Percentiles rank a stretch among this genome's conserved stretches.
Conservation (phyloP, 176 grass and related monocot genomes). For the Oryza brachyantha region DNA sequence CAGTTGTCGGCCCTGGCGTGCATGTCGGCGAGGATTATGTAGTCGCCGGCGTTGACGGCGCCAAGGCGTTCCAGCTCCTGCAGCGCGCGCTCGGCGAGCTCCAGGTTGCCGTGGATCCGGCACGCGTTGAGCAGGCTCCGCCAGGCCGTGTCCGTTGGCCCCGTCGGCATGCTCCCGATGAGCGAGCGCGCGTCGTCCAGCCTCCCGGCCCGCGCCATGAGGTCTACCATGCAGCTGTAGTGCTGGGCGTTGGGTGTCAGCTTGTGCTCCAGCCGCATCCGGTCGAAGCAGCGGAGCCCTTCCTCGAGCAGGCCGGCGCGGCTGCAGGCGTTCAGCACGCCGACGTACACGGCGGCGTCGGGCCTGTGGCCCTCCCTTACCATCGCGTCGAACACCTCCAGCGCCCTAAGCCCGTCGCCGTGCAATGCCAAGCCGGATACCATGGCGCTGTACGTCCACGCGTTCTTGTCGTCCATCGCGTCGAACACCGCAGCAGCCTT, state of each 20-base stretch:
- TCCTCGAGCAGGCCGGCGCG: conserved; percentile 63
- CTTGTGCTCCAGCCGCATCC: conserved; percentile 69
- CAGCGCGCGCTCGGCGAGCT: conserved; percentile 37
- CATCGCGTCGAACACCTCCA: conserved; percentile 67
- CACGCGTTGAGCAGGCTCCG: conserved; percentile 78
- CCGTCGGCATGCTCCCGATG: conserved; percentile 60
- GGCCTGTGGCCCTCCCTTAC: conserved; percentile 42
- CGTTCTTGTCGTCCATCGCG: conserved; percentile 42
- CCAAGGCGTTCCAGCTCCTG: conserved; percentile 36
- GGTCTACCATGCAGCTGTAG: conserved; percentile 81
- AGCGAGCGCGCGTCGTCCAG: conserved; percentile 52
- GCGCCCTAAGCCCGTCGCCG: conserved; percentile 49
- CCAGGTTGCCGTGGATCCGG: conserved; percentile 53
- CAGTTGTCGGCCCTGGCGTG: conserved; percentile 45
- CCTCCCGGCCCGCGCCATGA: conserved; percentile 59
- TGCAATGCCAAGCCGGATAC: conserved; percentile 65
- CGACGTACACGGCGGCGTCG: conserved; percentile 66
- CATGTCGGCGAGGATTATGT: conserved; percentile 70
- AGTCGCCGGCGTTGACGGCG: conserved; percentile 53
- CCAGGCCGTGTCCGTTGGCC: conserved; percentile 49
- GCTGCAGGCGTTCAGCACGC: conserved; percentile 68
- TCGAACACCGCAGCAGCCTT: conserved; percentile 52
- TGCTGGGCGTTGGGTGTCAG: conserved; percentile 62
- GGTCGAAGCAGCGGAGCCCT: conserved; percentile 71
- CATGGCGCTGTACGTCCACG: conserved; percentile 60